Percentiles rank a stretch among this genome's conserved stretches.
Evolutionary conservation across 2,329 filamentous ascomycete species (phyloP).

Genomic region (Colletotrichum sp.): DNA sequence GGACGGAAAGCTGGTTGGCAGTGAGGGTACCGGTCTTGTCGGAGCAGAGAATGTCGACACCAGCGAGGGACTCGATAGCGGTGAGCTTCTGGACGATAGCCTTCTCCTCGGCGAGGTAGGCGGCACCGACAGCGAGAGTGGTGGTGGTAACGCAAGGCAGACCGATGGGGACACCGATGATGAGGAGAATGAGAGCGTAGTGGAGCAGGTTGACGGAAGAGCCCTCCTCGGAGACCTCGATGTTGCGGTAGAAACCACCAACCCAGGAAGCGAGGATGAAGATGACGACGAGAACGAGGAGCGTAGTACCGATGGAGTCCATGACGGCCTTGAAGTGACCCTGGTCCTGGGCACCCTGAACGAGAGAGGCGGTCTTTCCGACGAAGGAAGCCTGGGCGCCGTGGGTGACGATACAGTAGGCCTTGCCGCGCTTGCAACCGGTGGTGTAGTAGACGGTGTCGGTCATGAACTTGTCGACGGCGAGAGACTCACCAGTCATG

Average conservation of each 20-base stretch:
- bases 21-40: conserved; percentile 83
- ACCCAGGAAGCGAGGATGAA: conserved; percentile 80
- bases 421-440: conserved; percentile 81
- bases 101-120: conserved; percentile 79
- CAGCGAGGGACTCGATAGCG: conserved; percentile 76
- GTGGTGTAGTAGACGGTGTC: conserved; percentile 81
- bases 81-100: conserved; percentile 82
- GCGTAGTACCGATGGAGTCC: conserved; percentile 78
- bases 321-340: conserved; percentile 86
- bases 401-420: conserved; percentile 71
- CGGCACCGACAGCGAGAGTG: conserved; percentile 77
- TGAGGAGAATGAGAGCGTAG: conserved; percentile 74
- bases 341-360: conserved; percentile 76
- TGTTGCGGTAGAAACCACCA: conserved; percentile 78
- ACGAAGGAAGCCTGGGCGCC: conserved; percentile 78
- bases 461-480: conserved; percentile 81
- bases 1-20: conserved; percentile 77
- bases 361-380: conserved; percentile 75
- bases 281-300: conserved; percentile 79
- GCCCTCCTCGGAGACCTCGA: conserved; percentile 60
- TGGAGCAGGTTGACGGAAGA: conserved; percentile 67
- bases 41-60: conserved; percentile 81
- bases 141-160: conserved; percentile 81
- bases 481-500: conserved; percentile 81
- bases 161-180: conserved; percentile 82